A percentile compares a stretch with the other conserved stretches of the same genome.
Evolutionary conservation across 306 rosid genomes (phyloP).

Genomic region (Prunus davidiana): DNA sequence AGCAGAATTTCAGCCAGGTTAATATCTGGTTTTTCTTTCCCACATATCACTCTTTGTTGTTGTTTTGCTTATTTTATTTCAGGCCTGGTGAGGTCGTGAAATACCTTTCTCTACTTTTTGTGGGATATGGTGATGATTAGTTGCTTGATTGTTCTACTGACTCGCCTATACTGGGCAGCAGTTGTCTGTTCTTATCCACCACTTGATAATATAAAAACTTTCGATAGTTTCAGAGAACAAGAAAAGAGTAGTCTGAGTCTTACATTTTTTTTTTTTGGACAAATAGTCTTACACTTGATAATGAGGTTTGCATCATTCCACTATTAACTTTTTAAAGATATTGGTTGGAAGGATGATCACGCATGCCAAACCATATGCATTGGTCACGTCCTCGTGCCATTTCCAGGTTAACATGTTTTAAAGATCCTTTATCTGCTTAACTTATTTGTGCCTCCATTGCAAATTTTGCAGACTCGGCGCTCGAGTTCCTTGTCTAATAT

Average conservation of each 20-base stretch:
- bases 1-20: constrained; percentile 92
- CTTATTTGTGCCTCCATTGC: background rate
- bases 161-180: background rate
- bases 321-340: background rate
- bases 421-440: background rate
- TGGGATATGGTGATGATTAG: background rate
- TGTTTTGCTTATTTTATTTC: constrained; percentile 10
- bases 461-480: constrained; percentile 63
- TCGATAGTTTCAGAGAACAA: background rate
- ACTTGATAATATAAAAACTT: background rate
- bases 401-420: background rate
- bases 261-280: too few relatives aligned
- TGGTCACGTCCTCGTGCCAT: background rate
- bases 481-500: constrained; percentile 56
- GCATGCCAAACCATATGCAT: constrained; percentile 7
- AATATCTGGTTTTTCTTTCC: constrained; percentile 15
- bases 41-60: constrained; percentile 5
- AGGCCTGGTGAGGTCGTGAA: constrained; percentile 7
- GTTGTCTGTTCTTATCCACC: background rate
- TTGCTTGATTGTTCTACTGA: background rate
- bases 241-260: background rate
- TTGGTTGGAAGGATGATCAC: constrained; percentile 6
- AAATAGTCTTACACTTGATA: background rate
- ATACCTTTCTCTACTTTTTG: constrained; percentile 9
- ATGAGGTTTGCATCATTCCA: background rate